Evolutionary conservation across 441 rosid species (phyloP).

Genomic region (Populus hybrid): DNA sequence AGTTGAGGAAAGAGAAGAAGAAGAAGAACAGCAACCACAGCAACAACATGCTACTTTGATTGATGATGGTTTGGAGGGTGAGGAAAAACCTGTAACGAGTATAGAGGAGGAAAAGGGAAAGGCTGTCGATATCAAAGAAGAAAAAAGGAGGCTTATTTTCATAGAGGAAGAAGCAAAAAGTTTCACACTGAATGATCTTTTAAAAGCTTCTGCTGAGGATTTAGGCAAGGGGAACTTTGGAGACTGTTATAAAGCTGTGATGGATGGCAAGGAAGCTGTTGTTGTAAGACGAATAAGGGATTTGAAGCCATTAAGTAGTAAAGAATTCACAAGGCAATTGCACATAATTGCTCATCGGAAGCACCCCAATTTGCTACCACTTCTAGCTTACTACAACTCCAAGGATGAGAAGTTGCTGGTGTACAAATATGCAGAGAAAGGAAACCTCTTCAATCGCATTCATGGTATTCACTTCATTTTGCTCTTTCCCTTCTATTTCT

Average conservation of each 20-base stretch:
- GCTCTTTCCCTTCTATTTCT: not conserved
- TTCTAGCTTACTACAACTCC: conserved; percentile 48
- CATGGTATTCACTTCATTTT: conserved; percentile 29
- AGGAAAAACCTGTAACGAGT: not conserved
- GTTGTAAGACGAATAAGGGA: conserved; percentile 45
- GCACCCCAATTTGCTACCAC: conserved; percentile 55
- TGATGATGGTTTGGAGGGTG: not conserved
- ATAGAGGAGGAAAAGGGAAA: conserved; percentile 5
- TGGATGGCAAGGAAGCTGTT: conserved; percentile 31
- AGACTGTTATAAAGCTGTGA: conserved; percentile 36
- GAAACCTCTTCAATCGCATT: conserved; percentile 49
- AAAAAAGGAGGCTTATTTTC: conserved; percentile 35
- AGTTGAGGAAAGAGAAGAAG: not conserved
- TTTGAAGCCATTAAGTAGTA: conserved; percentile 41
- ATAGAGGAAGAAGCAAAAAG: conserved; percentile 17
- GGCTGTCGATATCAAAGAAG: conserved; percentile 14
- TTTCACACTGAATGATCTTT: conserved; percentile 40
- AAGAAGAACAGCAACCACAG: not conserved
- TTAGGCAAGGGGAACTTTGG: conserved; percentile 52
- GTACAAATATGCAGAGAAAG: conserved; percentile 39
- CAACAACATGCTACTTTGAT: not conserved
- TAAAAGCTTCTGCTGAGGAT: conserved; percentile 50
- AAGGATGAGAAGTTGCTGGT: conserved; percentile 48
- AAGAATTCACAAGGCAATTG: conserved; percentile 42
- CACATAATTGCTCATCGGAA: conserved; percentile 26